Conservation (phyloP, 495 filamentous ascomycete species). For the Astrothelium macrocarpum region DNA sequence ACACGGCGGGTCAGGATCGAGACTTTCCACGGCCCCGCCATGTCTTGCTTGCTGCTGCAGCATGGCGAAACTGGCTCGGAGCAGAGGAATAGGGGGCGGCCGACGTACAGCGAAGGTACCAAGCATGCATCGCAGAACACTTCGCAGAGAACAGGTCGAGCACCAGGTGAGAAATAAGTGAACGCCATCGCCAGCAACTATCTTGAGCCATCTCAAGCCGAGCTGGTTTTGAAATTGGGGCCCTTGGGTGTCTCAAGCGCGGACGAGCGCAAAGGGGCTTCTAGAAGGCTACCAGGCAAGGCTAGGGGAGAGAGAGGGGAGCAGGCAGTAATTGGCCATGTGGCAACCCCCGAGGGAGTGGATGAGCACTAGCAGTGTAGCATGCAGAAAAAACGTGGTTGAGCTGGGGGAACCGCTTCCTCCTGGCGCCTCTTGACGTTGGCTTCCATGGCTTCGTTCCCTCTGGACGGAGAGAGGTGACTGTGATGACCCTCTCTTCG, state of each 20-base stretch:
- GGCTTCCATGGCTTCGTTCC: background rate
- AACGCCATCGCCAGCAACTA: background rate
- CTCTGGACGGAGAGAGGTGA: background rate
- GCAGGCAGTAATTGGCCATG: constrained; percentile 1
- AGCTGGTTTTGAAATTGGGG: too few species aligned
- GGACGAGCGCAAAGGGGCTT: background rate
- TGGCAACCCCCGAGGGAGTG: background rate
- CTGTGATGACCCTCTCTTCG: too few species aligned
- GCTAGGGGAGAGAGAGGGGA: background rate
- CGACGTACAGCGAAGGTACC: background rate
- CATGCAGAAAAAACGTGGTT: constrained; percentile 3
- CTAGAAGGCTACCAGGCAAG: background rate
- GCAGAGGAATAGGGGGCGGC: background rate
- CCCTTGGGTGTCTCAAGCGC: background rate
- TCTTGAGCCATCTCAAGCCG: background rate
- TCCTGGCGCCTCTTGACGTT: constrained; percentile 6
- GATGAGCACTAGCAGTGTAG: background rate
- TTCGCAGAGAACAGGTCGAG: too few species aligned
- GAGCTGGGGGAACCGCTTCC: background rate
- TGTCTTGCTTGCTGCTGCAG: background rate
- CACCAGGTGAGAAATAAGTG: background rate
- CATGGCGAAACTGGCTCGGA: background rate
- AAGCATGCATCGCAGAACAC: too few species aligned
- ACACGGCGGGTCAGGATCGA: background rate
- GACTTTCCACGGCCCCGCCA: background rate